Conservation (phyloP, 2,329 filamentous ascomycete species). For the Venturia pyrina region DNA sequence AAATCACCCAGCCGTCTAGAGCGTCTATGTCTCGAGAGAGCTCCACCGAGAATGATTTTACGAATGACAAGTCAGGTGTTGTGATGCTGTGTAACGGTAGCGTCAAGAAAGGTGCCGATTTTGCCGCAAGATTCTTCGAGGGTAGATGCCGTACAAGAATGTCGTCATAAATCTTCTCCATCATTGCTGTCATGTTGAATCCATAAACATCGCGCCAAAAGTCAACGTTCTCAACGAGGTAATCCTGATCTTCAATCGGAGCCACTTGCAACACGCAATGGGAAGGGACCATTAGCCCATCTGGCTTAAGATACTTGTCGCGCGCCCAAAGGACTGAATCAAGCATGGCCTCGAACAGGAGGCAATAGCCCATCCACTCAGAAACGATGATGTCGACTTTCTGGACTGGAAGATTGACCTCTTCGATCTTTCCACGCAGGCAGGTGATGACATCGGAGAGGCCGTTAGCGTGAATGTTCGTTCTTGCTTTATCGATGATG, state of each 20-base stretch:
- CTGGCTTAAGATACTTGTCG: conserved; percentile 72
- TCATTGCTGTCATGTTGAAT: conserved; percentile 90
- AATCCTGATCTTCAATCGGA: conserved; percentile 67
- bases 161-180: conserved; percentile 70
- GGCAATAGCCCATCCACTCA: conserved; percentile 95
- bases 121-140: conserved; percentile 46
- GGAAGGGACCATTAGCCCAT: conserved; percentile 76
- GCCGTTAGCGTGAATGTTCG: conserved; percentile 75
- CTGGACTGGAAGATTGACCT: conserved; percentile 63
- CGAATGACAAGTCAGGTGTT: conserved; percentile 66
- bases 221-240: conserved; percentile 63
- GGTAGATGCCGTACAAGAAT: conserved; percentile 26
- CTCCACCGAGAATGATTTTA: conserved; percentile 53
- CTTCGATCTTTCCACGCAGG: conserved; percentile 77
- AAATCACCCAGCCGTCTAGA: conserved; percentile 81
- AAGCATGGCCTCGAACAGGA: conserved; percentile 93
- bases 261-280: conserved; percentile 76
- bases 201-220: conserved; percentile 94
- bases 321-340: conserved; percentile 83
- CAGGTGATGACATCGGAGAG: conserved; percentile 67
- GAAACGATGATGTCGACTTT: conserved; percentile 91
- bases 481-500: conserved; percentile 77
- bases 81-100: conserved; percentile 67
- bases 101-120: conserved; percentile 57
- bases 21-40: conserved; percentile 53